These are phyloP conservation scores for Oryza glumipatula DNA, from an alignment of 176 grass and related monocot genomes.

Conservation along the genomic window DNA sequence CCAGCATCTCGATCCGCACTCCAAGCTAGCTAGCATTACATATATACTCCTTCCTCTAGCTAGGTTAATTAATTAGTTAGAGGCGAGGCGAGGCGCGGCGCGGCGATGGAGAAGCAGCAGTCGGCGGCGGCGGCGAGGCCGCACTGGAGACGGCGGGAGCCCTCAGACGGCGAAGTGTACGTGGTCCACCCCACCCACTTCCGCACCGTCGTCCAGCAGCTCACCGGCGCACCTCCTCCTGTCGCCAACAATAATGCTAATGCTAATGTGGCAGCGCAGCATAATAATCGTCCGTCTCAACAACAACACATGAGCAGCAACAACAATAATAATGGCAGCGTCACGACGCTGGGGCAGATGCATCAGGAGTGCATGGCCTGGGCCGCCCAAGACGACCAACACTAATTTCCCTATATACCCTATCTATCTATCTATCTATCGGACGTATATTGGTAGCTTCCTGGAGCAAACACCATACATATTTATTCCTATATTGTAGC, in stretches of 20 bases:
- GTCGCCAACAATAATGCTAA: no score
- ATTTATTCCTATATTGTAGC: no score
- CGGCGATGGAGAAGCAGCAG: neutral
- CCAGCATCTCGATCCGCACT: no score
- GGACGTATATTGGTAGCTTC: neutral
- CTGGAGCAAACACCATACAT: neutral
- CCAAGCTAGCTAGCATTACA: no score
- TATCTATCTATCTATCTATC: no score
- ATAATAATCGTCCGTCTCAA: no score
- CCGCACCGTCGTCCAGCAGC: conserved; percentile 51
- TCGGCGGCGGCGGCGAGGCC: neutral
- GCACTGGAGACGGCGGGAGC: conserved; percentile 51
- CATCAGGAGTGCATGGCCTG: conserved; percentile 30
- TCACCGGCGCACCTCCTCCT: conserved; percentile 32
- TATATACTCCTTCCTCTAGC: no score
- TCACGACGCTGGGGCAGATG: conserved; percentile 44
- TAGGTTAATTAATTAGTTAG: neutral
- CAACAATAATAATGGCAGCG: neutral
- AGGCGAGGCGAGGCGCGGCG: neutral
- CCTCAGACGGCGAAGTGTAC: conserved; percentile 40
- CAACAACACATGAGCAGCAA: neutral
- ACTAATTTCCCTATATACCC: no score
- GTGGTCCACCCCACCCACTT: conserved; percentile 45
- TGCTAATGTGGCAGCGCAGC: neutral
- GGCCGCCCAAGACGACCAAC: conserved; percentile 21